Evolutionary conservation across 2,329 filamentous ascomycete genomes (phyloP).

Genomic region (Cordyceps cicadae): DNA sequence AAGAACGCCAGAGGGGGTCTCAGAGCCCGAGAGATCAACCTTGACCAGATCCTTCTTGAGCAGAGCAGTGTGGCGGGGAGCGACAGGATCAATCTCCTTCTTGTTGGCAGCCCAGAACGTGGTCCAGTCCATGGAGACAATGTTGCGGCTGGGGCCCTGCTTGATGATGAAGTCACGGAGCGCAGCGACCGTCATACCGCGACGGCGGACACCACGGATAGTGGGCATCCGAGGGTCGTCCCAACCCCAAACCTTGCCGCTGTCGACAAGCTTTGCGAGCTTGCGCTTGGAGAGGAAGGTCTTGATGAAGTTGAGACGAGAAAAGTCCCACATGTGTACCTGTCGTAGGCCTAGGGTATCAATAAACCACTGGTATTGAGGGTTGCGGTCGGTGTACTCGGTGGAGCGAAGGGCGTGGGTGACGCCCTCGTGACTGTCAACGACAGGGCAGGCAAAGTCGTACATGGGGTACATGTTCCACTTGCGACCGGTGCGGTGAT

Average conservation of each 20-base stretch:
- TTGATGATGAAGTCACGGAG: slow-evolving; percentile 77
- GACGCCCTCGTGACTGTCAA: slow-evolving; percentile 73
- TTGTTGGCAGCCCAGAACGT: slow-evolving; percentile 68
- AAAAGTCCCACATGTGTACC: slow-evolving; percentile 80
- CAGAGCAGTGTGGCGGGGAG: slow-evolving; percentile 66
- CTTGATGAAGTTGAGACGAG: slow-evolving; percentile 73
- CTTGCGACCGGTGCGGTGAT: slow-evolving; percentile 69
- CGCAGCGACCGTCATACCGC: slow-evolving; percentile 71
- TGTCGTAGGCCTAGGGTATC: slow-evolving; percentile 64
- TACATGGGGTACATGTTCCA: slow-evolving; percentile 88
- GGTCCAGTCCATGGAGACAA: slow-evolving; percentile 78
- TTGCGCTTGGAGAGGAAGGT: slow-evolving; percentile 83
- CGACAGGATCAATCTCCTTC: slow-evolving; percentile 71
- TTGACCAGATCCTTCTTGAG: slow-evolving; percentile 62
- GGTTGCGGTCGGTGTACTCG: slow-evolving; percentile 81
- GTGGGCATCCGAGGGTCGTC: slow-evolving; percentile 84
- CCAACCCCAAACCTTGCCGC: slow-evolving; percentile 72
- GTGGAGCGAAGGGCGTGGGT: slow-evolving; percentile 77
- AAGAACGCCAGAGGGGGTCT: slow-evolving; percentile 53
- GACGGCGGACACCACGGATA: slow-evolving; percentile 67
- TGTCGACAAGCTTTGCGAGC: slow-evolving; percentile 72
- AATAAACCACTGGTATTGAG: slow-evolving; percentile 81
- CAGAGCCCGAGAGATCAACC: slow-evolving; percentile 59
- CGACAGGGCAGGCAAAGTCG: slow-evolving; percentile 76
- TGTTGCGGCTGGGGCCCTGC: slow-evolving; percentile 76